Evolutionary conservation across 331 rosid genomes (phyloP).

Genomic region (Erythrophleum ivorense): DNA sequence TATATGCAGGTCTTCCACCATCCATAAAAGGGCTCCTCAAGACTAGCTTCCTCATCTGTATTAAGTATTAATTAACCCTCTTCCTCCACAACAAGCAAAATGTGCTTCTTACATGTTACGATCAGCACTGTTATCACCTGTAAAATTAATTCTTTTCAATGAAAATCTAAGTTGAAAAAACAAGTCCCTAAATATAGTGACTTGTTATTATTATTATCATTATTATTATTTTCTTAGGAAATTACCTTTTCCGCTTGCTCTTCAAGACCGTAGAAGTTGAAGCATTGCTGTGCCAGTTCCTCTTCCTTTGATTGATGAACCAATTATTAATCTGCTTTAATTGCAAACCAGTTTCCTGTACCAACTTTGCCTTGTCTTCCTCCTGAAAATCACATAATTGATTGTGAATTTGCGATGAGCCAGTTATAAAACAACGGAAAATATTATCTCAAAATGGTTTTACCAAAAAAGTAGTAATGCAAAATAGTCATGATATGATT

Average conservation of each 20-base stretch:
- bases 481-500: neutral
- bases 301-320: constrained; percentile 94
- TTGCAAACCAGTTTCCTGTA: constrained; percentile 87
- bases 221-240: neutral
- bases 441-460: neutral
- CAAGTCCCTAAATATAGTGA: neutral
- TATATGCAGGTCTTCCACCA: neutral
- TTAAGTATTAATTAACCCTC: neutral
- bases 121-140: neutral
- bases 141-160: neutral
- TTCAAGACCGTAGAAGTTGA: constrained; percentile 79
- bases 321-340: constrained; percentile 90
- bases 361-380: constrained; percentile 88
- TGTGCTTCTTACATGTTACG: neutral
- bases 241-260: constrained; percentile 89
- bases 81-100: neutral
- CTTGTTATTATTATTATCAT: neutral
- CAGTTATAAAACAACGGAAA: neutral
- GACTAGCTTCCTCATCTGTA: neutral
- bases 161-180: neutral
- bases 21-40: neutral
- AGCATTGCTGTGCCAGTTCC: constrained; percentile 92
- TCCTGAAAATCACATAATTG: constrained; percentile 56
- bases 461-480: neutral
- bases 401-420: neutral